Evolutionary conservation across 1,139 yeast genomes (phyloP).

Genomic region (Taiozyma sp.): DNA sequence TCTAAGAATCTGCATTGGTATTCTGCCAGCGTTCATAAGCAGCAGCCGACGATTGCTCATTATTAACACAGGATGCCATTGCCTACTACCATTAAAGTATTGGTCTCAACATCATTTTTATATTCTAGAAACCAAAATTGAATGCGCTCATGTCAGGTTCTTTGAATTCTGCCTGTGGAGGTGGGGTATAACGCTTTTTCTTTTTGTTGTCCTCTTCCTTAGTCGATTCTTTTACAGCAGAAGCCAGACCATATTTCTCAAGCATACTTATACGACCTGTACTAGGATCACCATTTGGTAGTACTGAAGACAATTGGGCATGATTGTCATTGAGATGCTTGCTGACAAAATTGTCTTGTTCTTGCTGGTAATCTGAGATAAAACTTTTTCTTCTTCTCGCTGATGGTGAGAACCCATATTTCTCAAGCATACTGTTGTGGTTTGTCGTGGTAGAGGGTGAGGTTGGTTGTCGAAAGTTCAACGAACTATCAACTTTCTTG

Average conservation of each 20-base stretch:
- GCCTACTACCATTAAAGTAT: no score
- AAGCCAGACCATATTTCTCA: slow-evolving; percentile 21
- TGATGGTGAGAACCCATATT: slow-evolving; percentile 22
- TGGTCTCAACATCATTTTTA: not conserved
- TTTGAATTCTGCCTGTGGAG: slow-evolving; percentile 55
- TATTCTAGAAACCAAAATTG: slow-evolving; percentile 42
- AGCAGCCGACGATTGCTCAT: no score
- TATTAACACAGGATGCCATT: no score
- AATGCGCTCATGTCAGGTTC: slow-evolving; percentile 85
- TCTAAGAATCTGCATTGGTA: no score
- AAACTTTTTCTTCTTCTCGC: slow-evolving; percentile 20
- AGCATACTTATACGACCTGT: slow-evolving; percentile 12
- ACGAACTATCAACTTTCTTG: slow-evolving; percentile 11
- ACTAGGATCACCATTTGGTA: slow-evolving; percentile 1
- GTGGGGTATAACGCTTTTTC: slow-evolving; percentile 21
- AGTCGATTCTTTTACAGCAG: slow-evolving; percentile 14
- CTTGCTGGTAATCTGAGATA: slow-evolving; percentile 5
- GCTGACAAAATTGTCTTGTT: slow-evolving; percentile 1
- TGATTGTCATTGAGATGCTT: slow-evolving; percentile 2
- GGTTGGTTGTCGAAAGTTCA: slow-evolving; percentile 5
- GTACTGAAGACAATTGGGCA: not conserved
- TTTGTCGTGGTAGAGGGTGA: slow-evolving; percentile 9
- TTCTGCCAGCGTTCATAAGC: no score
- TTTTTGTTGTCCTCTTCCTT: slow-evolving; percentile 10
- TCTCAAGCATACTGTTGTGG: slow-evolving; percentile 14